These are phyloP conservation scores for Dothiorella sarmentorum DNA, from an alignment of 2,329 filamentous ascomycete species.

Conservation along the genomic window DNA sequence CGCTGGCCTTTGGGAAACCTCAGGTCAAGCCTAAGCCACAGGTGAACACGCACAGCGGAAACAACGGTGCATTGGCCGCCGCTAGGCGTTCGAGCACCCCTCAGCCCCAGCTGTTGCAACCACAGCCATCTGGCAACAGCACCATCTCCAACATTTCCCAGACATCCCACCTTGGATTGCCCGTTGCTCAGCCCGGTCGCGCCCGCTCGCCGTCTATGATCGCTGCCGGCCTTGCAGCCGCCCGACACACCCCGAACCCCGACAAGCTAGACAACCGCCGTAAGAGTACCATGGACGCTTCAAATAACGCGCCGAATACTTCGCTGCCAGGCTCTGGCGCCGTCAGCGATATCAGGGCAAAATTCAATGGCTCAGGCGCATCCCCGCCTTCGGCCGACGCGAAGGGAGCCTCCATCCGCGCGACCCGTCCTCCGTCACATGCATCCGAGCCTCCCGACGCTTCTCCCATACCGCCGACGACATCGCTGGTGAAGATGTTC, in stretches of 20 bases:
- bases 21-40: slow-evolving; percentile 39
- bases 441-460: slow-evolving; percentile 48
- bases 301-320: neutral
- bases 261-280: neutral
- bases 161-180: slow-evolving; percentile 26
- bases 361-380: neutral
- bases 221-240: slow-evolving; percentile 60
- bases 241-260: slow-evolving; percentile 52
- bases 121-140: slow-evolving; percentile 14
- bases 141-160: neutral
- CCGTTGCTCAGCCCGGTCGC: slow-evolving; percentile 28
- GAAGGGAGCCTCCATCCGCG: neutral
- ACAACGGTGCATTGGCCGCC: slow-evolving; percentile 45
- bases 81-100: slow-evolving; percentile 26
- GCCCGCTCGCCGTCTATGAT: slow-evolving; percentile 58
- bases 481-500: slow-evolving; percentile 65
- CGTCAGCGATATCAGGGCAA: neutral
- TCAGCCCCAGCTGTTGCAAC: slow-evolving; percentile 8
- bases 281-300: neutral
- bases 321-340: neutral
- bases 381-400: neutral
- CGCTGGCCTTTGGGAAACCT: slow-evolving; percentile 47
- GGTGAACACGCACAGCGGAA: slow-evolving; percentile 38
- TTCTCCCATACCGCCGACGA: slow-evolving; percentile 59
- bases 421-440: neutral